Base-by-base conservation (phyloP, 2,329 filamentous ascomycete genomes). In the Pezicula neosporulosa region DNA sequence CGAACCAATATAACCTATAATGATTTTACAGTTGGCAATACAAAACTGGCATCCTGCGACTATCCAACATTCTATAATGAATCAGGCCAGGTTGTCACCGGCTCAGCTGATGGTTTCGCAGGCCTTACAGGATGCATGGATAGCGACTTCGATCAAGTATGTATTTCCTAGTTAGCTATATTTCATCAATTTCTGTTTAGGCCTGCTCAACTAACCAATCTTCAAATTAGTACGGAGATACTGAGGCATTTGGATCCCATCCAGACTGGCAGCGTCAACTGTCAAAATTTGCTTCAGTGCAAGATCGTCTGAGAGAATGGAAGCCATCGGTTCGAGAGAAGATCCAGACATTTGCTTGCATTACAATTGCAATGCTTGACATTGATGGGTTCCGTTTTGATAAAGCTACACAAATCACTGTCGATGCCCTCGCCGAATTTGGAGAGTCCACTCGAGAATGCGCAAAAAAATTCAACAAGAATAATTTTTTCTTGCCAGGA, bases 301-400 rank as follows among this genome's bases (percentile, higher is more conserved):
- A 86, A 66, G 83, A 86, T 64, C 80, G 82, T 60, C 70, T 86
- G 3, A 75, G 83, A 47, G 82, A 85, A 57, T 86, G 83, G 83
- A 61, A 76, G 24, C 77, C 80, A 3, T 75, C 76, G 12, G 82
- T 86, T 0, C 69, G 76, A 30, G 72, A 77, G 44, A 81, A 80
- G 57, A 69, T 86, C 51, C 76, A 79, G 55, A 76, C 76, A 42
- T 82, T 85, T 59, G 83, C 81, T 2, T 87, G 83, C 66, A 80
- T 86, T 65, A 73, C 80, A 33, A 83, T 87, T 51, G 67, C 72
- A 21, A 78, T 76, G 55, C 70, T 87, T n/a, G 83, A 86, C 60
- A 78, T 87, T 50, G 83, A 87, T 60, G 83, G 82, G 0, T 85
- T 82, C 61, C 78, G 83, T 49, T 83, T 84, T 66, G 83, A 87